Evolutionary conservation across 2,329 filamentous ascomycete genomes (phyloP), one percentile per base, ranked within the genome.

Genomic region (Exophiala xenobiotica): DNA sequence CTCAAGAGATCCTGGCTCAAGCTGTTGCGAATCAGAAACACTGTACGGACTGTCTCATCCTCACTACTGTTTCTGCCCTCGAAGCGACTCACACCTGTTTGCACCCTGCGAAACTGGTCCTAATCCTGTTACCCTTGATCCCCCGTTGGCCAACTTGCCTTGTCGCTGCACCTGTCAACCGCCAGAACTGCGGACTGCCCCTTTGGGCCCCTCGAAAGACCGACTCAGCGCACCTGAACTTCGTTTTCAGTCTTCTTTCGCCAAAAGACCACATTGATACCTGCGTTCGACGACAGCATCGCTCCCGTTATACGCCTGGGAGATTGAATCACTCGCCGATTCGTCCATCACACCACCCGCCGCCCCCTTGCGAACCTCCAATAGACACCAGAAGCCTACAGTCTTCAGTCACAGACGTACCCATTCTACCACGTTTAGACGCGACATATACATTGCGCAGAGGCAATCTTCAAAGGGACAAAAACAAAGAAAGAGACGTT

Each of bases 301-400:
- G 48, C 23, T 18, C 26, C 19, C n/a, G 31, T 23, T 45, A 26
- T 45, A 45, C 16, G 18, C 22, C 44, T 41, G 23, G 38, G 48
- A 45, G 39, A 50, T 29, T 50, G 38, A 26, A 38, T 45, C 48
- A 39, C 44, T 35, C 48, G 37, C 9, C 26, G 18, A 45, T 45
- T 41, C 37, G 19, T 29, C 40, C 41, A 44, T 45, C 33, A 29
- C 48, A 45, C 41, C 40, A 23, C 48, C 40, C 29, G 24, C 48
- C 22, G 31, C 37, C 46, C 42, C 48, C 39, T 40, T 39, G 11
- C 31, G 31, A 35, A 6, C 31, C 31, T 14, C 31, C 31, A 14
- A 35, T 4, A 14, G 3, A 5, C 12, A 35, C 31, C 8, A 35
- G 31, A 7, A 12, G 18, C 18, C n/a, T 35, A 35, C 31, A 35